Conservation (phyloP, 2,329 filamentous ascomycete species). For the Metarhizium guizhouense region DNA sequence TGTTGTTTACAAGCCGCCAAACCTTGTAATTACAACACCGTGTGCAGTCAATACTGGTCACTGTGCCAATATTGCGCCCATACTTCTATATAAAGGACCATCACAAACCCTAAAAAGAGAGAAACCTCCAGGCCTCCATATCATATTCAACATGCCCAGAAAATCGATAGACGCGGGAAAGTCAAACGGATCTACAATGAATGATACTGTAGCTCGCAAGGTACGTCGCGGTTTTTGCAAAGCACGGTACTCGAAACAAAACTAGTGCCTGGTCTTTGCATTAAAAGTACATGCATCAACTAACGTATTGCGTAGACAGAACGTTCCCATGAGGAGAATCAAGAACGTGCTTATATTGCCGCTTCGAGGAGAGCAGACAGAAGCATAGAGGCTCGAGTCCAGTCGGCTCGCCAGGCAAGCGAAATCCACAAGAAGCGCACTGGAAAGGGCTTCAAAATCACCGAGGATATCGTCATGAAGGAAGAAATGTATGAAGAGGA, state of each 20-base stretch:
- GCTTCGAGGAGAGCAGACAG: slow-evolving; percentile 81
- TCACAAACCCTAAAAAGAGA: neutral
- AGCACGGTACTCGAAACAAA: neutral
- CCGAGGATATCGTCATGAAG: slow-evolving; percentile 75
- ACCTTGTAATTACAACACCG: neutral
- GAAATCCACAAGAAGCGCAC: slow-evolving; percentile 84
- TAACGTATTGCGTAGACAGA: slow-evolving; percentile 45
- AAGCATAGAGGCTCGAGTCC: slow-evolving; percentile 76
- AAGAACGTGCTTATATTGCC: slow-evolving; percentile 84
- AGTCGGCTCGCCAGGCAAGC: slow-evolving; percentile 82
- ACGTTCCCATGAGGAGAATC: slow-evolving; percentile 71
- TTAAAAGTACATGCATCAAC: neutral
- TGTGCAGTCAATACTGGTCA: neutral
- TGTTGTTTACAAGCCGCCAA: neutral
- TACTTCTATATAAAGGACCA: neutral
- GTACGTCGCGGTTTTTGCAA: neutral
- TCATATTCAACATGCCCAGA: neutral
- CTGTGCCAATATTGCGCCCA: neutral
- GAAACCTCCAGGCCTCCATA: neutral
- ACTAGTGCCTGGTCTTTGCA: neutral
- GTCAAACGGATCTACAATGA: neutral
- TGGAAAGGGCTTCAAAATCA: slow-evolving; percentile 72
- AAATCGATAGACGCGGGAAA: neutral
- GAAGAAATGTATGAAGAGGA: slow-evolving; percentile 97
- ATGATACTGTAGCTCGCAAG: neutral